A percentile compares a stretch with the other conserved stretches of the same genome.
These are phyloP conservation scores for Zopfia rhizophila DNA, from an alignment of 2,329 filamentous ascomycete species.

Conservation along the genomic window DNA sequence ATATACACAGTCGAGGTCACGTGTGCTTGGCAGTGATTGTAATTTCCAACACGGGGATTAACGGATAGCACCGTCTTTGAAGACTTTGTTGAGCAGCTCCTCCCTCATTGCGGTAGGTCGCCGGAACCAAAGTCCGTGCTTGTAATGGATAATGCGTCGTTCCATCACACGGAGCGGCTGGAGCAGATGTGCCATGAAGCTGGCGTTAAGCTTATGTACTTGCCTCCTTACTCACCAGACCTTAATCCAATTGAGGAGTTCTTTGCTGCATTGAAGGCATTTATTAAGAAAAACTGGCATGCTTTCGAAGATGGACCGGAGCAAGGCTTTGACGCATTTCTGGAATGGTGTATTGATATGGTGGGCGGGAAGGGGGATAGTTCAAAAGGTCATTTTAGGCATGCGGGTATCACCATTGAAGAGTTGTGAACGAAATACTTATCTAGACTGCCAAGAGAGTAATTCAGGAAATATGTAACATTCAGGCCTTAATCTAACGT, in stretches of 20 bases:
- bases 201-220: constrained; percentile 23
- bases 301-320: constrained; percentile 28
- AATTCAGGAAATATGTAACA: background rate
- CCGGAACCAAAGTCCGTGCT: constrained; percentile 19
- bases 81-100: constrained; percentile 23
- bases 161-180: constrained; percentile 32
- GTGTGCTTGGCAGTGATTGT: constrained; percentile 12
- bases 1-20: constrained; percentile 6
- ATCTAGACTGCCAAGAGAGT: constrained; percentile 1
- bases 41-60: too few relatives aligned
- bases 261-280: constrained; percentile 50
- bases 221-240: constrained; percentile 30
- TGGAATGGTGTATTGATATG: constrained; percentile 39
- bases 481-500: background rate
- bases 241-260: constrained; percentile 44
- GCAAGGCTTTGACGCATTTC: constrained; percentile 34
- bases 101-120: constrained; percentile 13
- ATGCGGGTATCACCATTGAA: constrained; percentile 29
- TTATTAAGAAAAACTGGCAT: constrained; percentile 43
- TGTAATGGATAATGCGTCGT: constrained; percentile 23
- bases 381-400: constrained; percentile 38
- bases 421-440: too few relatives aligned
- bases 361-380: constrained; percentile 33
- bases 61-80: constrained; percentile 21
- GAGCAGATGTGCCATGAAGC: constrained; percentile 42